A percentile compares a stretch with the other conserved stretches of the same genome.
These are phyloP conservation scores for Striga hermonthica DNA, from an alignment of 305 asterid species.

Conservation along the genomic window DNA sequence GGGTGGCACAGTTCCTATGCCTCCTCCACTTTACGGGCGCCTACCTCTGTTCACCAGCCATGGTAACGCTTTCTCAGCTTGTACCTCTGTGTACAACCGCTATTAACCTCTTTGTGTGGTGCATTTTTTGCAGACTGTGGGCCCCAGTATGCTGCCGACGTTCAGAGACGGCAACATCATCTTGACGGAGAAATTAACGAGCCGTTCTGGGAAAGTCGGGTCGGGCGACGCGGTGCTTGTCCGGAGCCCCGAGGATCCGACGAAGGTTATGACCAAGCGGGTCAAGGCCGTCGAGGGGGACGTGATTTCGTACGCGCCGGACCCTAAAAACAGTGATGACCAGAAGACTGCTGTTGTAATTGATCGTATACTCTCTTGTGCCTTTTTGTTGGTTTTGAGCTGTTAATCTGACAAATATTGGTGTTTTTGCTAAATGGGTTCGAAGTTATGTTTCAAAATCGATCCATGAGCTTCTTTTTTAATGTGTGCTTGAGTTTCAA, in stretches of 20 bases:
- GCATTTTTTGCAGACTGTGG: slow-evolving; percentile 43
- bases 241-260: slow-evolving; percentile 64
- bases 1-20: slow-evolving; percentile 50
- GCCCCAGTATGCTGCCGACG: slow-evolving; percentile 85
- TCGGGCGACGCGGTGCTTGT: slow-evolving; percentile 62
- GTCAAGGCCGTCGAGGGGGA: slow-evolving; percentile 65
- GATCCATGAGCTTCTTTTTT: too few species aligned
- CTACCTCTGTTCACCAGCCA: slow-evolving; percentile 46
- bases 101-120: slow-evolving; percentile 19
- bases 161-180: slow-evolving; percentile 45
- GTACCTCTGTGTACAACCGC: slow-evolving; percentile 11
- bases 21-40: slow-evolving; percentile 51
- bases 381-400: neutral
- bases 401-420: neutral
- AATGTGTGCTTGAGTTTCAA: too few species aligned
- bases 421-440: neutral
- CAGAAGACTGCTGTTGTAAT: slow-evolving; percentile 49
- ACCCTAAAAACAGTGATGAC: slow-evolving; percentile 35
- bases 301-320: slow-evolving; percentile 43
- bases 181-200: slow-evolving; percentile 51
- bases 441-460: too few species aligned
- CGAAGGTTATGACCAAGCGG: slow-evolving; percentile 49
- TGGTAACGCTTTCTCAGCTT: slow-evolving; percentile 36
- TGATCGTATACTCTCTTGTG: neutral
- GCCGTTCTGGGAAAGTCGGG: slow-evolving; percentile 50